Base-by-base conservation (phyloP, 169 alveolate species). In the Eimeria tenella region DNA sequence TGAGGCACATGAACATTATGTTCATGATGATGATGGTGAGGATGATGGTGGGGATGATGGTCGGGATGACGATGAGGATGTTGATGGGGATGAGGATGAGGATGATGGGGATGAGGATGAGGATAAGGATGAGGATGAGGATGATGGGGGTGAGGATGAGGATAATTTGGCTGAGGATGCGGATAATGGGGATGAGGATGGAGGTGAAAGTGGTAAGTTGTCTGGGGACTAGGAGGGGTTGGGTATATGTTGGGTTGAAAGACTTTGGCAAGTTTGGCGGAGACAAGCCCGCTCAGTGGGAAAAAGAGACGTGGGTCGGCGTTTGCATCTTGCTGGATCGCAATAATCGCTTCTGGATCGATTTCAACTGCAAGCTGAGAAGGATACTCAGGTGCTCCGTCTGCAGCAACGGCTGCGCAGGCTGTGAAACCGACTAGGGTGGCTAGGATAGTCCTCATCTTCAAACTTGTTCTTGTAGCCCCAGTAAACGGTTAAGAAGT, bases 251-350 rank as follows among this genome's bases (percentile, higher is more conserved):
- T 9, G 83, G 53, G 56, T 42, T 31, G 21, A 65, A 31, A 25
- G 21, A 31, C 58, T 50, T 77, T 23, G 10, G 86, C 86, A 19
- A 77, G 63, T 31, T 77, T 77, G 10, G 86, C 86, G 60, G 86
- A 42, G 10, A 77, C 86, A n/a, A 77, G 65, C 13, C 58, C 86
- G 49, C 49, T 53, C 86, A 77, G 86, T 60, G 86, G 86, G 63
- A 77, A 77, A 53, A 77, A 77, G 23, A 77, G 86, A 15, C 86
- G 62, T 7, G 86, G 86, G 8, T 77, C 65, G 21, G 86, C 13
- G 65, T 77, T 77, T 8, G 60, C 68, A 52, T 77, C 86, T 52
- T 77, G 68, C 25, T 77, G 86, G 52, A 77, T 42, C 5, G 86
- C 86, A 11, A 77, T 63, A 11, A 77, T 31, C 52, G 25, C 65